phyloP scores from a whole-genome alignment of 2,329 filamentous ascomycete genomes.

The Dactylonectria estremocensis region DNA sequence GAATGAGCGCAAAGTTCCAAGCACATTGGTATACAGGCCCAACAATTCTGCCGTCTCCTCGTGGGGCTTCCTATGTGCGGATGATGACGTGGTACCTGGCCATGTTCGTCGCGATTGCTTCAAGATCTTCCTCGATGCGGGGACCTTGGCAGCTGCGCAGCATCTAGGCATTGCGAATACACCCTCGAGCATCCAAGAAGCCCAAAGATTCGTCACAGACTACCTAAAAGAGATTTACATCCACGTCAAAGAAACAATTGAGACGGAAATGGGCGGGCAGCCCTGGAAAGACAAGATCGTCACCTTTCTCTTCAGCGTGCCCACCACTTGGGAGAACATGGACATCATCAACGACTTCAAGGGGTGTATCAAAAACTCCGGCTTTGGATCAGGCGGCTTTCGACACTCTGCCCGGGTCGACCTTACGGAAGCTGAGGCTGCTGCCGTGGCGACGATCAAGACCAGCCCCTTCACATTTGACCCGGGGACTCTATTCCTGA shows the following conservation, averaged over 20 bases:
- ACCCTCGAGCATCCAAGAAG: constrained; percentile 58
- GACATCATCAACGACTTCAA: constrained; percentile 67
- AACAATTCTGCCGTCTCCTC: constrained; percentile 58
- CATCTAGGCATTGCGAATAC: constrained; percentile 59
- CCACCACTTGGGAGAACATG: constrained; percentile 69
- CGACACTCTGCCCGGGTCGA: constrained; percentile 59
- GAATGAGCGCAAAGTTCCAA: constrained; percentile 70
- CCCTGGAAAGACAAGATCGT: constrained; percentile 62
- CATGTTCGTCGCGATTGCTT: constrained; percentile 65
- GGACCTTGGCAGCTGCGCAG: constrained; percentile 60
- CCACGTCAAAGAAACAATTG: constrained; percentile 63
- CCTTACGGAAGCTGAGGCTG: constrained; percentile 65
- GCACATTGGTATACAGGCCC: constrained; percentile 63
- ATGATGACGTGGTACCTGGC: constrained; percentile 56
- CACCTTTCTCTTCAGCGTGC: constrained; percentile 70
- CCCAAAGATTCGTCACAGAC: constrained; percentile 64
- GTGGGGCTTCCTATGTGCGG: constrained; percentile 69
- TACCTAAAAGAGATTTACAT: constrained; percentile 65
- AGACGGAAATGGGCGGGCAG: constrained; percentile 55
- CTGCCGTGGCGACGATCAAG: constrained; percentile 63
- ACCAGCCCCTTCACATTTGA: constrained; percentile 57
- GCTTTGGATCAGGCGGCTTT: constrained; percentile 62
- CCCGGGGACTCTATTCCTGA: constrained; percentile 58
- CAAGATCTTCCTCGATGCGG: constrained; percentile 68
- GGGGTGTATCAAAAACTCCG: constrained; percentile 60